Base-by-base conservation (phyloP, 1,284 basidiomycete species). In the Abortiporus biennis region DNA sequence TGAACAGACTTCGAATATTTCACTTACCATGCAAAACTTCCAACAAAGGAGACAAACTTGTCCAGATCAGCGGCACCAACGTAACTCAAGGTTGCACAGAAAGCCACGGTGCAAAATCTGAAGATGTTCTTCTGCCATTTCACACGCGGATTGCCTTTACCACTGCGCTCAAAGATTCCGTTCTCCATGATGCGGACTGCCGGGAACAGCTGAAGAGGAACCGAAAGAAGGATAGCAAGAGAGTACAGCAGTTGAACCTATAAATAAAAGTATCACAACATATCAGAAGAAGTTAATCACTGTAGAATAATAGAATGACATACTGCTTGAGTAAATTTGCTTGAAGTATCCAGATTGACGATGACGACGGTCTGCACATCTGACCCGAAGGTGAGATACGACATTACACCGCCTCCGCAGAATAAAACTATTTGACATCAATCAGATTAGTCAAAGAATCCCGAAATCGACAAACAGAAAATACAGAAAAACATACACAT, bases 111-210 rank as follows among this genome's bases (percentile, higher is more conserved):
- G 11, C 68, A 59, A 43, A 84, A 85, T 40, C 96, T 74, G 73
- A 98, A 95, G 19, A 77, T 57, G 58, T 99, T 99, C 81, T 99
- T 99, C 55, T 83, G 72, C 92, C 95, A 90, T 59, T 88, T 89
- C 56, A 89, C 80, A 42, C 72, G 67, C 27, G 61, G 47, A 56
- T 84, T 66, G 27, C 53, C 71, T 63, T 92, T 91, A 48, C 97
- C 96, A 54, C 93, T 96, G 40, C 79, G 80, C 40, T 80, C 78
- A 62, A 99, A 98, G n/a, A 99, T 58, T 1, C 91, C 94, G 54
- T 95, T 95, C 71, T 99, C 96, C 67, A 99, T 80, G 59, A 99
- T 98, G 35, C 93, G 80, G 36, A 97, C 84, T 1, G 94, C 96
- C 0, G 95, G 95, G 86, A 99, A 98, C 44, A 99, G 83, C 61